A percentile compares a stretch with the other conserved stretches of the same genome.
phyloP scores from a whole-genome alignment of 2,329 filamentous ascomycete species.

The Aspergillus carbonarius region DNA sequence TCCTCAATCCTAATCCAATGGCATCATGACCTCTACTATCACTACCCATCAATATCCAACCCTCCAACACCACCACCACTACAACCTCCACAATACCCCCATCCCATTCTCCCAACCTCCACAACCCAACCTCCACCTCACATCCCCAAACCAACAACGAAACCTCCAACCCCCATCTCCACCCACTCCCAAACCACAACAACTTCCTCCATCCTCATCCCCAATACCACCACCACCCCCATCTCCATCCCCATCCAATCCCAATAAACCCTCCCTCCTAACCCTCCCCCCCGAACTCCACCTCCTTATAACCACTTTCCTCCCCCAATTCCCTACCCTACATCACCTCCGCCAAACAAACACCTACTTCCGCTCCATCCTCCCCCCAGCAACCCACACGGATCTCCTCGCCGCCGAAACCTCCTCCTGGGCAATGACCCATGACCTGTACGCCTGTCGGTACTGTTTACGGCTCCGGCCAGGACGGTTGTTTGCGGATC shows the following conservation, averaged over 20 bases:
- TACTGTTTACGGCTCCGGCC: slow-evolving; percentile 31
- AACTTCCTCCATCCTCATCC: not conserved
- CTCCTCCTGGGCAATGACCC: slow-evolving; percentile 18
- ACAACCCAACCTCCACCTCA: not conserved
- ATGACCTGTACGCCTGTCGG: slow-evolving; percentile 26
- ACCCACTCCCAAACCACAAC: not conserved
- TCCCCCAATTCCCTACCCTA: slow-evolving; percentile 25
- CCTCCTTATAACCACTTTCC: slow-evolving; percentile 22
- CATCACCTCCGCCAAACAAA: slow-evolving; percentile 26
- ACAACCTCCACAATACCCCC: no score
- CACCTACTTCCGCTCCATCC: slow-evolving; percentile 25
- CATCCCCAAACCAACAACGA: no score
- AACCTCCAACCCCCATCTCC: not conserved
- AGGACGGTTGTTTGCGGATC: slow-evolving; percentile 22
- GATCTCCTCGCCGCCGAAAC: slow-evolving; percentile 27
- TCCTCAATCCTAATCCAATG: not conserved
- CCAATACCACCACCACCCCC: not conserved
- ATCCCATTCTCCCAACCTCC: not conserved
- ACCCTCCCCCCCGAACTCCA: slow-evolving; percentile 34
- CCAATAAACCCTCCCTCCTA: not conserved
- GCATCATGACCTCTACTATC: no score
- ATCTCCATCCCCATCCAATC: not conserved
- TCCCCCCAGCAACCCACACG: slow-evolving; percentile 21
- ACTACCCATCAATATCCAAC: no score
- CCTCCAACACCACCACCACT: not conserved